Conservation (phyloP, 495 filamentous ascomycete genomes). For the Podospora tetraspora region DNA sequence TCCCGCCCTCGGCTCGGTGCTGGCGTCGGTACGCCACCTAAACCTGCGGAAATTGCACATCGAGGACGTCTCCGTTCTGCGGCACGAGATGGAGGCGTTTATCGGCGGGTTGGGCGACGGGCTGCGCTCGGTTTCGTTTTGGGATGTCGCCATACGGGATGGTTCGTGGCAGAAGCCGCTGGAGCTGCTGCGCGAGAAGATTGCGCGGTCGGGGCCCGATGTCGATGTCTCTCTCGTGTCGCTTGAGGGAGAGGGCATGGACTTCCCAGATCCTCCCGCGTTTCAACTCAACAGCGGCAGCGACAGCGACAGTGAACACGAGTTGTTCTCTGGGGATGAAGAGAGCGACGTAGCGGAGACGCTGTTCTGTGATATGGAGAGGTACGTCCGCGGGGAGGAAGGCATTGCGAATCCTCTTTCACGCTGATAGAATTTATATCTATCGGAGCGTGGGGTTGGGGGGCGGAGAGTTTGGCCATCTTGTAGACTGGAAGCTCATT, state of each 20-base stretch:
- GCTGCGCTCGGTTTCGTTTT: neutral
- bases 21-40: neutral
- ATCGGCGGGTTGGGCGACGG: neutral
- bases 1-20: neutral
- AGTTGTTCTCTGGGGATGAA: neutral
- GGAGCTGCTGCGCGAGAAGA: neutral
- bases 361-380: neutral
- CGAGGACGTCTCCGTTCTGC: neutral
- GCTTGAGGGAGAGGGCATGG: neutral
- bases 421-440: neutral
- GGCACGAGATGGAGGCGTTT: neutral
- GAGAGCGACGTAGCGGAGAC: neutral
- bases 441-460: too few species aligned
- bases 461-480: too few species aligned
- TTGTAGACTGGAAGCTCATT: too few species aligned
- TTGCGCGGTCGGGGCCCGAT: neutral
- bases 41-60: neutral
- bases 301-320: too few species aligned
- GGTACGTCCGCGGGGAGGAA: neutral
- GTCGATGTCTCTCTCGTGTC: neutral
- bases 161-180: neutral
- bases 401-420: neutral
- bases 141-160: neutral
- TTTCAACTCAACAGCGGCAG: neutral
- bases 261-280: neutral